These are phyloP conservation scores for Forsythia suspensa DNA, from an alignment of 257 asterid species.

Conservation along the genomic window DNA sequence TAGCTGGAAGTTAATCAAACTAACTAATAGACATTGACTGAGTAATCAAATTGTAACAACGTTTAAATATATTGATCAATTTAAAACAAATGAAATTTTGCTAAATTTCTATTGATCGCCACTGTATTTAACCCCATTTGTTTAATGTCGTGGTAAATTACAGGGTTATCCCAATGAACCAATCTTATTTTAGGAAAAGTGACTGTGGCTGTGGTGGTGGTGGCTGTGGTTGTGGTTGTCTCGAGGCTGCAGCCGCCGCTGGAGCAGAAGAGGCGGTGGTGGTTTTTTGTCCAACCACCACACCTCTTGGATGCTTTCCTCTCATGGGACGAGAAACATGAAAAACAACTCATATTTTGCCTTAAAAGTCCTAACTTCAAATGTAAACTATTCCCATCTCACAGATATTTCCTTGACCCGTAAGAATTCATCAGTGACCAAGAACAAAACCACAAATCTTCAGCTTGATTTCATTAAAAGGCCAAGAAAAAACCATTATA, in stretches of 20 bases:
- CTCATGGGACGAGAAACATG: slow-evolving; percentile 26
- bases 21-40: too few species aligned
- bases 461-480: neutral
- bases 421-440: neutral
- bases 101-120: neutral
- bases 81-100: neutral
- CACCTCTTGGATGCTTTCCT: slow-evolving; percentile 19
- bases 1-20: too few species aligned
- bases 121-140: neutral
- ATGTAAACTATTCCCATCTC: neutral
- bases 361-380: neutral
- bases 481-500: neutral
- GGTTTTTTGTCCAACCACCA: neutral
- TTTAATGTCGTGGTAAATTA: neutral
- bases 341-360: slow-evolving; percentile 21
- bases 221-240: too few species aligned
- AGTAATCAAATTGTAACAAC: neutral
- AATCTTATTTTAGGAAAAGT: neutral
- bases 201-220: neutral
- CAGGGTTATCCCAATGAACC: neutral
- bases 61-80: neutral
- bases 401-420: too few species aligned
- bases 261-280: neutral
- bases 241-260: neutral
- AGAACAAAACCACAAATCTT: too few species aligned